These are phyloP conservation scores for Cucurbita pepo DNA, from an alignment of 306 rosid genomes.

Conservation along the genomic window DNA sequence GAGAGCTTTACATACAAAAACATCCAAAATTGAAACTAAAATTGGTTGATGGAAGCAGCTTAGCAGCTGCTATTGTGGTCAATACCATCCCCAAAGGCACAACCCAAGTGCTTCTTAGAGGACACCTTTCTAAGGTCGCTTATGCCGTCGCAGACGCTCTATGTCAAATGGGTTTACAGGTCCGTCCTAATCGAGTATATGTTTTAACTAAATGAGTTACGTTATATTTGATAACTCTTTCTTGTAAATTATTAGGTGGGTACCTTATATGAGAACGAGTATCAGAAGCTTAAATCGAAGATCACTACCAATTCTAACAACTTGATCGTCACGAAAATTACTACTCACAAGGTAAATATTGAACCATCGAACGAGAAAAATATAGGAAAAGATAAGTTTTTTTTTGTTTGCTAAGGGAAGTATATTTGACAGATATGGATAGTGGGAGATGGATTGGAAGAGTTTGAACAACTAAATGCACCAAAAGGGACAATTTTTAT, in stretches of 20 bases:
- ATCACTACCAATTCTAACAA: conserved; percentile 4
- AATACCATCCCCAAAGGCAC: conserved; percentile 49
- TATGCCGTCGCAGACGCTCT: conserved; percentile 38
- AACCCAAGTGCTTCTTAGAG: conserved; percentile 45
- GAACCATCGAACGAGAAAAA: no score
- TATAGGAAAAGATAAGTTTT: no score
- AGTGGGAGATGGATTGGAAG: conserved; percentile 40
- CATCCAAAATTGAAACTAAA: conserved; percentile 41
- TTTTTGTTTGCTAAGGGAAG: no score
- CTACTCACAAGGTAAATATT: conserved; percentile 25
- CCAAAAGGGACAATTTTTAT: conserved; percentile 52
- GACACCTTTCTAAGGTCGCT: conserved; percentile 56
- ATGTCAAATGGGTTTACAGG: conserved; percentile 32
- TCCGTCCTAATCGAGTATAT: not conserved
- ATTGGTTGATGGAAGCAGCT: conserved; percentile 66
- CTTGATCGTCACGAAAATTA: conserved; percentile 21
- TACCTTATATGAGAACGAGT: not conserved
- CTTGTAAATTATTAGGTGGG: conserved; percentile 18
- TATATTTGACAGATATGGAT: conserved; percentile 39
- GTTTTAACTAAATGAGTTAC: not conserved
- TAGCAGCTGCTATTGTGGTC: conserved; percentile 46
- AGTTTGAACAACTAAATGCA: conserved; percentile 42
- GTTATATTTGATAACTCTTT: not conserved
- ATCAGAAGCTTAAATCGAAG: conserved; percentile 16
- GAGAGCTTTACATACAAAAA: conserved; percentile 31